Evolutionary conservation across 768 basidiomycete genomes (phyloP).

Genomic region (Naganishia vaughanmartiniae): DNA sequence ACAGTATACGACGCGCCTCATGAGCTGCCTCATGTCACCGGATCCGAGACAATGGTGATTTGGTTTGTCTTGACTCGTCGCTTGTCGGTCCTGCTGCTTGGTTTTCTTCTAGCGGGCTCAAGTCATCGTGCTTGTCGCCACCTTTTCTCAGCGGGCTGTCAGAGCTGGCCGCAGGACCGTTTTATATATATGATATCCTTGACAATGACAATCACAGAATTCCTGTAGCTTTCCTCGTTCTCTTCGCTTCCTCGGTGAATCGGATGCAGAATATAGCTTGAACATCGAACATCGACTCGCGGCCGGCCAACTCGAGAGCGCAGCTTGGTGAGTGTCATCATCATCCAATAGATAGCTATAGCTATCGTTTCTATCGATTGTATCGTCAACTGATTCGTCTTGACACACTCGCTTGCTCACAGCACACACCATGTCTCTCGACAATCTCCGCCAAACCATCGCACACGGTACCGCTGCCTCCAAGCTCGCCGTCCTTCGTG

Average conservation of each 20-base stretch:
- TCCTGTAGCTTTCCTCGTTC: no score
- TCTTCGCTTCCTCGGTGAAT: background rate
- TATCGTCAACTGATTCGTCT: background rate
- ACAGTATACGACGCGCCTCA: no score
- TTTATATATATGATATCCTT: no score
- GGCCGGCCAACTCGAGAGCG: background rate
- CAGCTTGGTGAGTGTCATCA: no score
- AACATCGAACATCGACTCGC: no score
- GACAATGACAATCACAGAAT: no score
- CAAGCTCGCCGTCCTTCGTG: conserved; percentile 9
- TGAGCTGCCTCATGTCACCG: no score
- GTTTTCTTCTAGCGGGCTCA: no score
- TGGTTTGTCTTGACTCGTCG: background rate
- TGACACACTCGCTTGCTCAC: background rate
- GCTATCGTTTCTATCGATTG: no score
- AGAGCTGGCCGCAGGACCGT: no score
- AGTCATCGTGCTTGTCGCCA: background rate
- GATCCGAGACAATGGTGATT: background rate
- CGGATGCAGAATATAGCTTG: background rate
- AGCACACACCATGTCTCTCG: background rate
- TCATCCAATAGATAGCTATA: no score
- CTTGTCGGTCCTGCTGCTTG: background rate
- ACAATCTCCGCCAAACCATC: conserved; percentile 9
- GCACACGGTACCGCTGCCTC: background rate
- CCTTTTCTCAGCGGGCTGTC: background rate